Evolutionary conservation across 2,329 filamentous ascomycete genomes (phyloP).

Genomic region (Trichophyton simii): DNA sequence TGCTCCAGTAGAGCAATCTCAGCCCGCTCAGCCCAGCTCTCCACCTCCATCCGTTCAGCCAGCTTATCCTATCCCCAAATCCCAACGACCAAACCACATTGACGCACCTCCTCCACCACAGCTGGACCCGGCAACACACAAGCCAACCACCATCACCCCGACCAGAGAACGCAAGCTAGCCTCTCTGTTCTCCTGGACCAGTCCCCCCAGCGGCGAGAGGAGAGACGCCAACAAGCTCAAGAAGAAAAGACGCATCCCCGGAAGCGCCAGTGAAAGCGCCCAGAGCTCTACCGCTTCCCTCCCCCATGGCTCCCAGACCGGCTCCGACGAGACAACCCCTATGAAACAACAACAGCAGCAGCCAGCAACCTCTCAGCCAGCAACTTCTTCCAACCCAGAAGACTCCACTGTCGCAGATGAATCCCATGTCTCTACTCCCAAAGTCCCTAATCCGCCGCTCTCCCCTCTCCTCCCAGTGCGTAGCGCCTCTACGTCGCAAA

Average conservation of each 20-base stretch:
- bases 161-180: conserved; percentile 56
- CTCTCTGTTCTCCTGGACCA: conserved; percentile 54
- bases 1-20: neutral
- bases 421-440: conserved; percentile 24
- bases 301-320: conserved; percentile 25
- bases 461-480: conserved; percentile 19
- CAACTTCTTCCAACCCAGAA: conserved; percentile 3
- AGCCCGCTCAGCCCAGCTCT: neutral
- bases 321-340: conserved; percentile 33
- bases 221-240: conserved; percentile 74
- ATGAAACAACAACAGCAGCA: conserved; percentile 14
- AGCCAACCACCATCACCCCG: conserved; percentile 39
- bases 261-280: conserved; percentile 69
- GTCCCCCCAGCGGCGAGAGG: conserved; percentile 46
- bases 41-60: neutral
- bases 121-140: neutral
- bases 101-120: neutral
- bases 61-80: neutral
- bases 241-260: conserved; percentile 66
- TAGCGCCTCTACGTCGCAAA: neutral
- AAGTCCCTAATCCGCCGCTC: conserved; percentile 19
- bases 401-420: conserved; percentile 14
- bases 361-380: conserved; percentile 15
- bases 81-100: neutral
- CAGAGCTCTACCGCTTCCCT: conserved; percentile 81